A percentile compares a stretch with the other conserved stretches of the same genome.
These are phyloP conservation scores for Arbutus unedo DNA, from an alignment of 148 eudicot species.

Conservation along the genomic window DNA sequence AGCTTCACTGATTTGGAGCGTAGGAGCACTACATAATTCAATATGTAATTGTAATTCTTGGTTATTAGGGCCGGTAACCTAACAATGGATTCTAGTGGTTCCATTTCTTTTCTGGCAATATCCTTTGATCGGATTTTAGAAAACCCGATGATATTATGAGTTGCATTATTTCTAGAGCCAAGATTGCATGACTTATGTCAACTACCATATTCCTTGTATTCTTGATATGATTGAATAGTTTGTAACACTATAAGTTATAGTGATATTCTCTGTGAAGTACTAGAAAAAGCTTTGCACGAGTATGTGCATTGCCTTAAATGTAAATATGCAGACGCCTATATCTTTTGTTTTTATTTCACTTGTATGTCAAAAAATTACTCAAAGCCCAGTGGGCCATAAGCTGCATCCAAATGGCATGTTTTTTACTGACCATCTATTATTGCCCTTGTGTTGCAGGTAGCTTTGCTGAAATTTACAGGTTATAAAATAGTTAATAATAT, in stretches of 20 bases:
- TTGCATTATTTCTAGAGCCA: not conserved
- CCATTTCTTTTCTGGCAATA: not conserved
- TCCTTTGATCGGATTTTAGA: not conserved
- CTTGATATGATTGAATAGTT: not conserved
- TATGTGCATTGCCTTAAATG: not conserved
- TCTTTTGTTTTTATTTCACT: not conserved
- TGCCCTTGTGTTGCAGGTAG: conserved; percentile 59
- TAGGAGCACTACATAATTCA: not conserved
- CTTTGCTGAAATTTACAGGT: conserved; percentile 94
- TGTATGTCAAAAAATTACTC: not conserved
- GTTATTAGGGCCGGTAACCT: not conserved
- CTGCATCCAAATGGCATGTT: not conserved
- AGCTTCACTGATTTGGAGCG: not conserved
- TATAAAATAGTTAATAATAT: conserved; percentile 83
- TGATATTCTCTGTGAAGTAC: not conserved
- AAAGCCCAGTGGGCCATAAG: not conserved
- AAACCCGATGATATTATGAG: not conserved
- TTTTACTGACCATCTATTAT: conserved; percentile 16
- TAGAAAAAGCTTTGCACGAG: not conserved
- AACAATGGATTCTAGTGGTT: not conserved
- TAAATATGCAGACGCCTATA: not conserved
- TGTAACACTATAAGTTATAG: not conserved
- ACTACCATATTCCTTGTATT: not conserved
- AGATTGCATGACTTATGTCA: not conserved
- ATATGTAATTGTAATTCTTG: not conserved